Evolutionary conservation across 805 yeast genomes (phyloP), one percentile per base, ranked within the genome.

Genomic region (Hagleromyces aurorensis): DNA sequence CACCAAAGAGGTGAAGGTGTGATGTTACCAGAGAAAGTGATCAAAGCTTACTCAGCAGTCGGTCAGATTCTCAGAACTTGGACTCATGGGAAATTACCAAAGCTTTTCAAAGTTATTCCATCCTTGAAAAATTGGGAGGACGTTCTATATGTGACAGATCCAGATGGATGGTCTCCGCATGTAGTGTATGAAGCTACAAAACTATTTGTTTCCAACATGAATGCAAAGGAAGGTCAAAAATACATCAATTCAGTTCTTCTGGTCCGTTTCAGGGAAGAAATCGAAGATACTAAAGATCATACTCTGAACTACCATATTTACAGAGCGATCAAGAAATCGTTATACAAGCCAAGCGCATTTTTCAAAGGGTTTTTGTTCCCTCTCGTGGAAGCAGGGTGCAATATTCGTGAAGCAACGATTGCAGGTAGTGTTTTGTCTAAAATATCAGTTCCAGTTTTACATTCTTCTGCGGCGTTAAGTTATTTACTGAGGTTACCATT

Each of bases 281-380:
- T 81, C 32, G 87, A 79, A 50, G 78, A 75, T 16, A 71, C 72
- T 34, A 87, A 78, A 43, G 78, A 74, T 36, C 89, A 81, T 48
- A 74, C 72, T 20, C 69, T 91, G 41, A 89, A 93, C 60, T 89
- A 91, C 53, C 99, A 91, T 54, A 66, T 91, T 23, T 91, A 91
- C 58, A 74, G 96, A 49, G 77, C 98, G 0, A 62, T 91, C 45
- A 89, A 87, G 59, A 91, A 91, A 62, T 74, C 96, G 0, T 68
- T 93, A 32, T 91, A 91, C 66, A 91, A 91, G 57, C 98, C 99
- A 17, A 86, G 91, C 32, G 98, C 98, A 7, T 91, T 89, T 51
- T 91, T 89, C 70, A 89, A 86, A 59, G 99, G 98, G 1, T 86
- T 91, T 50, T 64, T 91, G 37, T 83, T 91, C 53, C 97, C 96